Base-by-base conservation (phyloP, 2,329 filamentous ascomycete species). In the Beauveria bassiana region DNA sequence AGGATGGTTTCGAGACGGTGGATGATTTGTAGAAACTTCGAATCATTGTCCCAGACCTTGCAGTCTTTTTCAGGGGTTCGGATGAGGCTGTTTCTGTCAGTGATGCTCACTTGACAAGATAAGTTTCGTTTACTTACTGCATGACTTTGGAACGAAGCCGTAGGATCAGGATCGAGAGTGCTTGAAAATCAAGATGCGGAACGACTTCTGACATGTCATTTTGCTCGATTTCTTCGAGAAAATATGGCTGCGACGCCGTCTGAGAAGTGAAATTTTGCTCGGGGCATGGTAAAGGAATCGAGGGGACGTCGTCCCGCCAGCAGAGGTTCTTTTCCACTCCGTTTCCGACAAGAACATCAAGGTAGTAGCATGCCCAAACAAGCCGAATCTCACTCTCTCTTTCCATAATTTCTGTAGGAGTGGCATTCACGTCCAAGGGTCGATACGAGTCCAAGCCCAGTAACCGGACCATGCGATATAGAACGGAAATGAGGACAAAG, bases 341-440 rank as follows among this genome's bases (percentile, higher is more conserved):
- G 26, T 64, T 66, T 9, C 65, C 65, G 4, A 65, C 59, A 22
- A 67, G 63, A 8, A 62, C 51, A 40, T 69, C 67, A 12, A 68
- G 55, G 38, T 66, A 62, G n/a, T 65, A 69, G 54, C 64, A 67
- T 6, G 66, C 65, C 67, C 67, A 69, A 2, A 68, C 64, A n/a
- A 69, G 62, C 5, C 67, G 62, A 16, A 64, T 65, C 24, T 68
- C 64, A 10, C 61, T 62, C 22, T 68, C 66, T 28, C 65, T 50
- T 24, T 64, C 59, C 26, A 62, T 63, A 22, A 65, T 60, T 16
- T 66, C 64, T 5, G 53, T 46, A 6, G 56, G 53, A 5, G 42
- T 24, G 7, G 59, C 50, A 24, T 49, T 58, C 3, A 45, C 28
- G 5, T 55, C 51, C 7, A 64, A 59, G 10, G 61, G 61, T 26